phyloP scores from a whole-genome alignment of 2,329 filamentous ascomycete genomes.

The Aspergillus pseudoglaucus region DNA sequence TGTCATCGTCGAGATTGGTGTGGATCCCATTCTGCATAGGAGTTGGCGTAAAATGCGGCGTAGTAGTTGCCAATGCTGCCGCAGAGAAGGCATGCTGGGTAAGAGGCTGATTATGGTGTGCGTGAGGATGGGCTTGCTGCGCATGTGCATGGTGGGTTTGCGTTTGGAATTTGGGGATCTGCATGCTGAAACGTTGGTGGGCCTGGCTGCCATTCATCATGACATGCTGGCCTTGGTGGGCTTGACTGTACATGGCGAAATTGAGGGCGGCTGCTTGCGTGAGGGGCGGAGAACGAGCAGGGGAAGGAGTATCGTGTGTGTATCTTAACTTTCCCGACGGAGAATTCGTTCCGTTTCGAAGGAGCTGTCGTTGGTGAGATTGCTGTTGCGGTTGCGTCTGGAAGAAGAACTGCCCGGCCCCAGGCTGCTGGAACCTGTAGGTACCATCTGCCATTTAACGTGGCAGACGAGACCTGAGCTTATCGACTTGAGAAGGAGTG shows the following conservation, averaged over 20 bases:
- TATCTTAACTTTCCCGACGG: constrained; percentile 41
- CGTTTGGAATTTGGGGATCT: constrained; percentile 43
- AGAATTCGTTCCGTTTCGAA: constrained; percentile 41
- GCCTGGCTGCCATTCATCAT: constrained; percentile 46
- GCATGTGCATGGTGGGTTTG: constrained; percentile 41
- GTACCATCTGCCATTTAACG: constrained; percentile 52
- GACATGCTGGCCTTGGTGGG: constrained; percentile 43
- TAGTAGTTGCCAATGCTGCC: constrained; percentile 40
- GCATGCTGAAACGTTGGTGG: constrained; percentile 45
- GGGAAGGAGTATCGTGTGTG: constrained; percentile 42
- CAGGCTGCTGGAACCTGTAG: constrained; percentile 50
- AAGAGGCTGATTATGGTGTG: constrained; percentile 37
- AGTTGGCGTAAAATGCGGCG: constrained; percentile 53
- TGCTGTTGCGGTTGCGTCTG: constrained; percentile 38
- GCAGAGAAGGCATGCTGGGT: constrained; percentile 48
- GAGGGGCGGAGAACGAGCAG: constrained; percentile 41
- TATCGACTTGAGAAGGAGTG: constrained; percentile 23
- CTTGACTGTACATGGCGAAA: constrained; percentile 44
- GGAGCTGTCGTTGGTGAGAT: constrained; percentile 38
- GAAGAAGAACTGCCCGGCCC: constrained; percentile 46
- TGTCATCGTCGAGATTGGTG: constrained; percentile 48
- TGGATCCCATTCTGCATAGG: constrained; percentile 57
- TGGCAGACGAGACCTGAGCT: constrained; percentile 40
- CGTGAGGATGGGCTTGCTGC: constrained; percentile 39
- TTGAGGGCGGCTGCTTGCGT: constrained; percentile 38